Evolutionary conservation across 2,329 filamentous ascomycete genomes (phyloP).

Genomic region (Stenocarpella maydis): DNA sequence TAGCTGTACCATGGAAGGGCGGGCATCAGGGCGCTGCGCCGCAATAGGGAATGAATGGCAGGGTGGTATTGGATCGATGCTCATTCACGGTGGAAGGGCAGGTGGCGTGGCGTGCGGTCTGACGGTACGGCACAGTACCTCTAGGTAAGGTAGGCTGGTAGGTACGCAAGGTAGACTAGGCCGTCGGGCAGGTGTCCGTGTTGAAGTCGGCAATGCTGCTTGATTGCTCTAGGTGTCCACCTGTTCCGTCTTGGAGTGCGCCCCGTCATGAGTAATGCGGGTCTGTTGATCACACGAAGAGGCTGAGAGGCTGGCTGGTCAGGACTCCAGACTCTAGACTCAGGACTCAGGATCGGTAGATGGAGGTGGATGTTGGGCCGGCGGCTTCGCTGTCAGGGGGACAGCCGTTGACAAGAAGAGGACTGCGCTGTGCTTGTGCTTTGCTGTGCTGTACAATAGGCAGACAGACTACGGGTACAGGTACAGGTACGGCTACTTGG

Average conservation of each 20-base stretch:
- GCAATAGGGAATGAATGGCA: constrained; percentile 24
- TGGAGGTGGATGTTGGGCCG: neutral
- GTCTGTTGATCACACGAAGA: constrained; percentile 24
- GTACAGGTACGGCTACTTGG: too few relatives aligned
- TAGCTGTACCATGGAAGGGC: constrained; percentile 33
- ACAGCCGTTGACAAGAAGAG: neutral
- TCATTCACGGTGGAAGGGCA: constrained; percentile 30
- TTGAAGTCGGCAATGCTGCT: constrained; percentile 27
- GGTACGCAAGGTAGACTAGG: neutral
- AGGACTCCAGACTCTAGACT: neutral
- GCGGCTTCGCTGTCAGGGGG: constrained; percentile 6
- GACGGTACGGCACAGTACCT: too few relatives aligned
- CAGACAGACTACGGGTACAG: neutral
- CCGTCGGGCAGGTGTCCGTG: constrained; percentile 29
- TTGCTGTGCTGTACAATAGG: neutral
- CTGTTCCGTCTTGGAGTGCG: constrained; percentile 27
- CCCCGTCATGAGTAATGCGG: constrained; percentile 29
- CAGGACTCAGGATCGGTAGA: constrained; percentile 7
- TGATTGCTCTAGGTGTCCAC: constrained; percentile 22
- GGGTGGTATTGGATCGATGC: constrained; percentile 27
- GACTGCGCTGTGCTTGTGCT: neutral
- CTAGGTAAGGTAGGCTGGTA: too few relatives aligned
- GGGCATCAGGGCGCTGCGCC: constrained; percentile 32
- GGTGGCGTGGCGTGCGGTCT: constrained; percentile 30
- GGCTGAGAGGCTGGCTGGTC: constrained; percentile 22